Evolutionary conservation across 805 yeast genomes (phyloP), one percentile per base, ranked within the genome.

Genomic region (Dipodascus albidus): DNA sequence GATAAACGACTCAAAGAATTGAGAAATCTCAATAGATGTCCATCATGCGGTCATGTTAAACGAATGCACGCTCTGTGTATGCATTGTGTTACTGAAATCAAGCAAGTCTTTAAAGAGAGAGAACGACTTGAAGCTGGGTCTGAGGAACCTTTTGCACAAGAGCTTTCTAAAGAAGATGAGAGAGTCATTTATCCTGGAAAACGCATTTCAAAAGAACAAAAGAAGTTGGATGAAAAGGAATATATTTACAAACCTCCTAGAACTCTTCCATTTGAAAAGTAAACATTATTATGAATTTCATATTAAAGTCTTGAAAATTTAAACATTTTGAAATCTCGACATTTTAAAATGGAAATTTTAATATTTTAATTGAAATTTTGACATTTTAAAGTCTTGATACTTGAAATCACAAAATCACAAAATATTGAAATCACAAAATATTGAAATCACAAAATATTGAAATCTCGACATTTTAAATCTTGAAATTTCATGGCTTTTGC

Each of bases 21-120:
- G 58, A 78, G 82, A 53, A 83, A 87, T 65, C 73, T 93, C 63
- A 87, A 85, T 57, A 79, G 95, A 67, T 91, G 99, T 67, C 97
- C 98, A 2, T 84, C 96, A 0, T 91, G 99, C 72, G 99, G 99
- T 48, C 84, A 86, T 57, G 84, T 80, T 61, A 93, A 91, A 71
- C 78, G 96, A 64, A 81, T 93, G 1, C 96, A 93, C 68, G 82
- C 89, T 54, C 74, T 91, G 62, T 91, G 99, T 70, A 87, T 88
- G 95, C 79, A 85, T 64, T 91, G 99, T 72, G 90, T 87, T 54
- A 80, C 77, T 31, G 89, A 89, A 65, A 85, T 93, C 64, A 83
- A 80, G 66, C 73, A 77, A 54, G 74, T 84, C 48, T 87, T 96
- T 87, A 83, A 79, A 48, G 15, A 38, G 33, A 54, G 58, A 33